Conservation (phyloP, 306 rosid species). For the Carpinus viminea region DNA sequence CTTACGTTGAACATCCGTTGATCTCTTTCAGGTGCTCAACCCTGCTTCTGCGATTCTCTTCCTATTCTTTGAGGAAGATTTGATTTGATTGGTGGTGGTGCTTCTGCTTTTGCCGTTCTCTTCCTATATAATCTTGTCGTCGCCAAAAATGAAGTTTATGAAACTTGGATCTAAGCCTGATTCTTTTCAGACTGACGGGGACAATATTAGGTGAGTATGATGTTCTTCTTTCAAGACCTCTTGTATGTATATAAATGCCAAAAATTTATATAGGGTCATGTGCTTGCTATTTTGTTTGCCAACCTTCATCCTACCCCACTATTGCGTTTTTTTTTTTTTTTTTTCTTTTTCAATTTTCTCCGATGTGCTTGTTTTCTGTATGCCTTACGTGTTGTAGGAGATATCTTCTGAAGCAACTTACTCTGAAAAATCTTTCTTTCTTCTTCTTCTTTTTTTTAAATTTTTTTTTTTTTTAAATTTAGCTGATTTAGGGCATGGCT, state of each 20-base stretch:
- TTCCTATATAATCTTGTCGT: slow-evolving; percentile 12
- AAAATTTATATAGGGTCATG: background rate
- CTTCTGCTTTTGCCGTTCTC: background rate
- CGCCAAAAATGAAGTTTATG: slow-evolving; percentile 82
- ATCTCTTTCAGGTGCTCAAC: slow-evolving; percentile 22
- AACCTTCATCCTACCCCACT: background rate
- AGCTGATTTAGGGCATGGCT: background rate
- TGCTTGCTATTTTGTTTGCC: background rate
- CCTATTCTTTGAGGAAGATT: slow-evolving; percentile 14
- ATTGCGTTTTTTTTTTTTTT: too few relatives aligned
- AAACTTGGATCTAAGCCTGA: slow-evolving; percentile 94
- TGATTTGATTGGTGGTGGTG: slow-evolving; percentile 1
- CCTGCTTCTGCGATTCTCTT: slow-evolving; percentile 5
- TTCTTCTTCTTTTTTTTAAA: background rate
- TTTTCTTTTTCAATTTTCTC: background rate
- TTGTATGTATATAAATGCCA: background rate
- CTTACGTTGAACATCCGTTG: slow-evolving; percentile 24
- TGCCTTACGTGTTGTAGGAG: background rate
- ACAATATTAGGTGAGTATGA: slow-evolving; percentile 60
- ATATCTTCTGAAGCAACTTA: background rate
- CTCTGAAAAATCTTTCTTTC: background rate
- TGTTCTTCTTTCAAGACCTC: slow-evolving; percentile 24
- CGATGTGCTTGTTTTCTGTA: background rate
- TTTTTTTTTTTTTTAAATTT: background rate
- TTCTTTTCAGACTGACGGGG: slow-evolving; percentile 77